Evolutionary conservation across 2,329 filamentous ascomycete species (phyloP).

Genomic region (Paramyrothecium roridum): DNA sequence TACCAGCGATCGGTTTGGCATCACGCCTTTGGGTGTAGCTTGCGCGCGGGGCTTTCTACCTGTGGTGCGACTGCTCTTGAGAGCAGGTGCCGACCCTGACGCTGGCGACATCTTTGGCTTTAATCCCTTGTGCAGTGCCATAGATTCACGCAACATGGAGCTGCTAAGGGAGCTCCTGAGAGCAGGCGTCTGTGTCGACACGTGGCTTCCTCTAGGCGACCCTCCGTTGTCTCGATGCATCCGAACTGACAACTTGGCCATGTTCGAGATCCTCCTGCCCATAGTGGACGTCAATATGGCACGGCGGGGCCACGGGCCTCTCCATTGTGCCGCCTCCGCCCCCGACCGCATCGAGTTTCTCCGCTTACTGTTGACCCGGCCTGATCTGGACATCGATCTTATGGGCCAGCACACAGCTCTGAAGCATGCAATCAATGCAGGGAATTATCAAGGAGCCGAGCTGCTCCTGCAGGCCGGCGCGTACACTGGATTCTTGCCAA

Average conservation of each 20-base stretch:
- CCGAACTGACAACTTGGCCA: constrained; percentile 3
- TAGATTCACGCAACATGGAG: background rate
- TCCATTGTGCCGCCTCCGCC: constrained; percentile 6
- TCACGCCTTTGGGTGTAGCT: constrained; percentile 6
- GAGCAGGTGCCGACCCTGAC: constrained; percentile 10
- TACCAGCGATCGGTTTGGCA: constrained; percentile 1
- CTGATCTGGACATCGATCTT: constrained; percentile 3
- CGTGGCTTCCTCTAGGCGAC: constrained; percentile 4
- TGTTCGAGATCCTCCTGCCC: constrained; percentile 7
- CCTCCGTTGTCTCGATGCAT: constrained; percentile 7
- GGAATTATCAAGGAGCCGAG: constrained; percentile 7
- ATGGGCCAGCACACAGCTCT: constrained; percentile 1
- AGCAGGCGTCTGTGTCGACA: constrained; percentile 9
- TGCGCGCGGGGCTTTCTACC: constrained; percentile 4
- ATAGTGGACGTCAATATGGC: constrained; percentile 5
- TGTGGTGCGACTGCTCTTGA: constrained; percentile 7
- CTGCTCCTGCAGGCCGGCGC: constrained; percentile 13
- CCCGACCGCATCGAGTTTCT: constrained; percentile 8
- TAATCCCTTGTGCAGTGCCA: constrained; percentile 10
- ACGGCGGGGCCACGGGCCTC: constrained; percentile 2
- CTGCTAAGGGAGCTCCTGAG: constrained; percentile 10
- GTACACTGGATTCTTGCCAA: constrained; percentile 7
- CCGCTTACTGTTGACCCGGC: constrained; percentile 3
- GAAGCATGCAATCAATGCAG: constrained; percentile 6
- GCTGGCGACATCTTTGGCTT: constrained; percentile 6